phyloP scores from a whole-genome alignment of 306 rosid species.

The Vigna unguiculata region DNA sequence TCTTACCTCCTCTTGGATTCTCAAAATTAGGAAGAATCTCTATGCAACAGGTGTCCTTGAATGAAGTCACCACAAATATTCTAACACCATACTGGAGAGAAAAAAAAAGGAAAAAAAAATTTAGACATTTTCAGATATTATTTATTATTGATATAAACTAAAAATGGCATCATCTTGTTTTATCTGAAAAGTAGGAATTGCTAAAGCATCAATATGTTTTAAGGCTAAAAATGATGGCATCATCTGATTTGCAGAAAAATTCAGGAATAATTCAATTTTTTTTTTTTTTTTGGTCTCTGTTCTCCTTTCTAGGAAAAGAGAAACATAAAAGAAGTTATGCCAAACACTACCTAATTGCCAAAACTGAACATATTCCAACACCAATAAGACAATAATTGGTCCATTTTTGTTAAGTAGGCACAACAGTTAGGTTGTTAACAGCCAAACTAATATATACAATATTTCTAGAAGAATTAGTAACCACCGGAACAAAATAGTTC shows the following conservation, averaged over 20 bases:
- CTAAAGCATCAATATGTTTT: too few species aligned
- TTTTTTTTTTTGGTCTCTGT: neutral
- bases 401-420: neutral
- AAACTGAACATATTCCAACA: conserved; percentile 11
- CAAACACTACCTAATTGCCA: neutral
- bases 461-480: neutral
- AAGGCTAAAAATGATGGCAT: neutral
- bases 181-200: too few species aligned
- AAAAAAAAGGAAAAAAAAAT: conserved; percentile 11
- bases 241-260: conserved; percentile 9
- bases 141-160: conserved; percentile 21
- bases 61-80: conserved; percentile 84
- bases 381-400: neutral
- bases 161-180: conserved; percentile 24
- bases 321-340: neutral
- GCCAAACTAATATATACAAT: neutral
- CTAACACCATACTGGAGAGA: conserved; percentile 69
- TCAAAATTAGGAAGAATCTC: conserved; percentile 81
- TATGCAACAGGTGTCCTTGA: conserved; percentile 81
- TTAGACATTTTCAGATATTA: conserved; percentile 31
- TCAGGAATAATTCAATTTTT: conserved; percentile 15
- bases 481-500: neutral
- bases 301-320: neutral
- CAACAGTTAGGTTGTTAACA: neutral
- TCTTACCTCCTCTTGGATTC: conserved; percentile 71